Evolutionary conservation across 2,329 filamentous ascomycete species (phyloP), one percentile per base, ranked within the genome.

Genomic region (Fusarium tjaetaba): DNA sequence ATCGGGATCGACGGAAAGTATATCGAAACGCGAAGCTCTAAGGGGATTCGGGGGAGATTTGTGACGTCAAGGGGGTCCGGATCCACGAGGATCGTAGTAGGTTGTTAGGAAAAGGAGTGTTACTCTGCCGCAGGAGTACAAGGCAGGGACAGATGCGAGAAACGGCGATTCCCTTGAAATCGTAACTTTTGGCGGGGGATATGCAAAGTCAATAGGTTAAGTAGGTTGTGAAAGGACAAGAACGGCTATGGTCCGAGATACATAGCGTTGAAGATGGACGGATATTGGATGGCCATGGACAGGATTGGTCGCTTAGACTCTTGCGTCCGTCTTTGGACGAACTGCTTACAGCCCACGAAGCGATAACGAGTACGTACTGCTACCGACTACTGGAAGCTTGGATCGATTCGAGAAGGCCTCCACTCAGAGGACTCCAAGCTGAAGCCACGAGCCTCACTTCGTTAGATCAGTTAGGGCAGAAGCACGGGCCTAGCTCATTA

Each of bases 31-130:
- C 61, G 60, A 71, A 65, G 45, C 56, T 73, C 42, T 61, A 61
- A 70, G 61, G 65, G 73, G 72, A 70, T 61, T 66, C 51, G 65
- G 68, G 71, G 30, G 57, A 58, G 41, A 66, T 65, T 66, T 75
- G 60, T 78, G 77, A 78, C 77, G 77, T 78, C 77, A 78, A 75
- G 72, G 69, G 70, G 66, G 66, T 45, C 67, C 20, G 52, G 71
- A 48, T 63, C 56, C 68, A 72, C 68, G 72, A 65, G 46, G 67
- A 57, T 56, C 48, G 68, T 36, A 22, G 68, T 36, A 26, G 32
- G n/a, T 53, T 49, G 42, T 61, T 49, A 41, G 43, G 41, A 57
- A 67, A 70, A 61, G 60, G 68, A 65, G 69, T 70, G 61, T 57
- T 45, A 70, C 57, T 59, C 48, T 72, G 71, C 53, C 48, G 49